A percentile compares a stretch with the other conserved stretches of the same genome.
phyloP scores from a whole-genome alignment of 2,329 filamentous ascomycete genomes.

The Diaporthe vexans region DNA sequence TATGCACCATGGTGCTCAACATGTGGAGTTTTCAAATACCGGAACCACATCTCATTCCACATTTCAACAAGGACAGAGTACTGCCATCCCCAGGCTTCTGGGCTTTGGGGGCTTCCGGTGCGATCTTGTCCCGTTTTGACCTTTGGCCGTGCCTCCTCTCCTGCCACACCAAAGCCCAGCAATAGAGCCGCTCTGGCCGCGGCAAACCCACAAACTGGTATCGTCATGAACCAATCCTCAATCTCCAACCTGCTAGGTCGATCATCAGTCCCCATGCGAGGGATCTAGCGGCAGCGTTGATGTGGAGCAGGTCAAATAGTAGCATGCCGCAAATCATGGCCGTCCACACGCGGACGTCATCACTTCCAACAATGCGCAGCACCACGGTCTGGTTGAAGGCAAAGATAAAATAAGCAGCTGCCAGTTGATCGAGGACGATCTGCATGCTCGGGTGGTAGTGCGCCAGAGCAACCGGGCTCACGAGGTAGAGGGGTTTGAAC shows the following conservation, averaged over 20 bases:
- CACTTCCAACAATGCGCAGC: constrained; percentile 45
- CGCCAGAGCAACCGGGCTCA: constrained; percentile 28
- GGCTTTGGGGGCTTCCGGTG: too few species aligned
- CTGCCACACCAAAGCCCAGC: constrained; percentile 49
- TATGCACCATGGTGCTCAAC: background rate
- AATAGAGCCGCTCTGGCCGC: constrained; percentile 53
- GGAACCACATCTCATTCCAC: background rate
- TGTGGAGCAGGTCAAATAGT: constrained; percentile 49
- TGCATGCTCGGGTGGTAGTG: constrained; percentile 45
- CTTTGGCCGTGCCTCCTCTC: constrained; percentile 29
- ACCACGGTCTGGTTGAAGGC: constrained; percentile 49
- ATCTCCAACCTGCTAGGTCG: constrained; percentile 49
- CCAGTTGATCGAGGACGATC: constrained; percentile 49
- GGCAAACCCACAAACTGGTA: constrained; percentile 50
- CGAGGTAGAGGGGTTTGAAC: constrained; percentile 40
- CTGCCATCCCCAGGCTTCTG: too few species aligned
- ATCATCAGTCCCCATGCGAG: constrained; percentile 49
- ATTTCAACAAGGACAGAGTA: background rate
- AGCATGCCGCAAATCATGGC: constrained; percentile 46
- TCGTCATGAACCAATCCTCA: constrained; percentile 55
- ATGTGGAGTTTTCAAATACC: background rate
- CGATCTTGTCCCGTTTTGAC: constrained; percentile 32
- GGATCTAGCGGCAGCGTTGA: constrained; percentile 50
- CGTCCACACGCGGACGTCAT: constrained; percentile 49
- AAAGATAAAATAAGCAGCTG: constrained; percentile 49